Percentiles rank a stretch among this genome's conserved stretches.
These are phyloP conservation scores for Fusarium heterosporum DNA, from an alignment of 2,329 filamentous ascomycete species.

Conservation along the genomic window DNA sequence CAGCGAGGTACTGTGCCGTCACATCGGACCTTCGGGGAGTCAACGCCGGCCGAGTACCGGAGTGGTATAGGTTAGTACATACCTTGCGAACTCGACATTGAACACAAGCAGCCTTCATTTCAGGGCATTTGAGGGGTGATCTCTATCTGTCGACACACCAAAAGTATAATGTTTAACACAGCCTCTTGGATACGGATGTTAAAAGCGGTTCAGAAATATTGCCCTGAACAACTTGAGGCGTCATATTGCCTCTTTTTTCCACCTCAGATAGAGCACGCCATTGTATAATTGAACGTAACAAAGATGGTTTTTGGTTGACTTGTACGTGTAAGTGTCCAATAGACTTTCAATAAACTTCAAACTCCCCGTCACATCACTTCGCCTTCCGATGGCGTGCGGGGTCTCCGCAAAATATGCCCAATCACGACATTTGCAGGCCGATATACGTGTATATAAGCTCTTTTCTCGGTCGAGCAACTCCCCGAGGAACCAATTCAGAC, in stretches of 20 bases:
- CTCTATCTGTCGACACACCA: background rate
- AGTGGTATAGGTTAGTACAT: background rate
- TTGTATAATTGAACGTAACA: background rate
- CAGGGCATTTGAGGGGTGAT: background rate
- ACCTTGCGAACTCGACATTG: slow-evolving; percentile 49
- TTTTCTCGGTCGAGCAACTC: slow-evolving; percentile 27
- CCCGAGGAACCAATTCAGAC: slow-evolving; percentile 21
- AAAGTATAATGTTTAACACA: no score
- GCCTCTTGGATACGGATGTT: background rate
- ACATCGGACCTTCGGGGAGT: slow-evolving; percentile 47
- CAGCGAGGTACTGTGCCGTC: slow-evolving; percentile 44
- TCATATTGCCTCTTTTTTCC: background rate
- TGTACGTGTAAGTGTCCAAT: slow-evolving; percentile 34
- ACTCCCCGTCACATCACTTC: slow-evolving; percentile 38
- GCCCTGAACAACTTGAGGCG: background rate
- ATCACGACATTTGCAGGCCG: slow-evolving; percentile 32
- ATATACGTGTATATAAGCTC: slow-evolving; percentile 22
- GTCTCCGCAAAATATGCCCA: slow-evolving; percentile 37
- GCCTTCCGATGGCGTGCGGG: slow-evolving; percentile 44
- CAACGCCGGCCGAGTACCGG: slow-evolving; percentile 43
- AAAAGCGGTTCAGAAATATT: background rate
- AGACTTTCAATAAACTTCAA: slow-evolving; percentile 13
- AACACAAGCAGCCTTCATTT: slow-evolving; percentile 47
- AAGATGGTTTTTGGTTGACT: slow-evolving; percentile 7
- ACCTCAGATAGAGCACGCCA: slow-evolving; percentile 36